A percentile compares a stretch with the other conserved stretches of the same genome.
Evolutionary conservation across 2,329 filamentous ascomycete genomes (phyloP).

Genomic region (Proliferodiscus dingleyae): DNA sequence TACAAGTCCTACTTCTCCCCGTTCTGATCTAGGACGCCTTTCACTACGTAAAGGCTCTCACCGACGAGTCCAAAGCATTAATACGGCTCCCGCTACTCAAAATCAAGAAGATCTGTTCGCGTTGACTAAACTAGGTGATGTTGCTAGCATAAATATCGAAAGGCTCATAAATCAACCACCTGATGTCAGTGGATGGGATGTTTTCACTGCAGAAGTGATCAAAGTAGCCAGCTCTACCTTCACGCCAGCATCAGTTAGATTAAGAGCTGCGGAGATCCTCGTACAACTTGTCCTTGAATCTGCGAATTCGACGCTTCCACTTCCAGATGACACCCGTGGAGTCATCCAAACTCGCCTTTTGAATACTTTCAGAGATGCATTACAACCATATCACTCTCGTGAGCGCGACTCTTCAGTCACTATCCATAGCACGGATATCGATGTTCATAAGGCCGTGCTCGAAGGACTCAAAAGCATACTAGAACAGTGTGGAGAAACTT

Average conservation of each 20-base stretch:
- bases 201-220: constrained; percentile 55
- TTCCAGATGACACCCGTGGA: constrained; percentile 47
- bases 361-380: constrained; percentile 57
- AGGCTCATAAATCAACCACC: constrained; percentile 66
- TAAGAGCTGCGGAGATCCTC: constrained; percentile 60
- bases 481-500: constrained; percentile 80
- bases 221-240: constrained; percentile 43
- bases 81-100: constrained; percentile 43
- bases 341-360: constrained; percentile 70
- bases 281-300: constrained; percentile 54
- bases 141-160: constrained; percentile 69
- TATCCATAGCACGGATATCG: constrained; percentile 61
- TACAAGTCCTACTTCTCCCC: constrained; percentile 19
- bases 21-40: constrained; percentile 21
- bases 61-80: constrained; percentile 40
- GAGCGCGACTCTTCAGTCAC: constrained; percentile 51
- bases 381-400: constrained; percentile 52
- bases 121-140: constrained; percentile 66
- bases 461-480: constrained; percentile 78
- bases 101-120: constrained; percentile 63
- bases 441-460: constrained; percentile 75
- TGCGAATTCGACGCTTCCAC: constrained; percentile 49
- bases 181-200: constrained; percentile 69
- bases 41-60: constrained; percentile 25
- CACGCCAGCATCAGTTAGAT: constrained; percentile 48